Evolutionary conservation across 768 basidiomycete genomes (phyloP), one percentile per base, ranked within the genome.

Genomic region (Imleria badia): DNA sequence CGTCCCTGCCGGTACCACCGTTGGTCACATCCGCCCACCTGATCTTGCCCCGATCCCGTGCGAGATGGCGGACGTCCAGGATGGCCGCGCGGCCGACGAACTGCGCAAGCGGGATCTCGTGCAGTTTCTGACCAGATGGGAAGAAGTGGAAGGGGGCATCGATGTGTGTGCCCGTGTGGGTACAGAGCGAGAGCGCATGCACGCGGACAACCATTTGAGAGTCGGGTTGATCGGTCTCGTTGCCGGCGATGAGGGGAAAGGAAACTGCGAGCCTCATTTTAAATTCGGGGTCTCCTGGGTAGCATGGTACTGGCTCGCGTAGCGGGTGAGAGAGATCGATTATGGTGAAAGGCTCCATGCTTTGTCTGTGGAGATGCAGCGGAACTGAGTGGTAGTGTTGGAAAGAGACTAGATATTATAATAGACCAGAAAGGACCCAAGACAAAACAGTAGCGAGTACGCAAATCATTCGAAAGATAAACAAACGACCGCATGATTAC

Each of bases 101-200:
- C 17, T 75, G 71, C 1, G 72, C 61, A 9, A 88, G 75, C 11
- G 81, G 77, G 44, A 90, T 74, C 47, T 84, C 74, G 58, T 84
- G 81, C 43, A 90, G 75, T 10, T 81, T 80, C 41, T 71, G 70
- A 6, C 85, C 87, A 29, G 78, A 73, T 5, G 71, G 69, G 68
- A 85, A 70, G 72, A 89, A 90, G 63, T 91, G 89, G 46, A 78
- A 82, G 0, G 89, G 89, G 1, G 88, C 86, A 61, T 91, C 89
- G 67, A 91, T 76, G 71, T 91, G 89, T 3, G 89, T 91, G 43
- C 89, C 89, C 2, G 85, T 84, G 63, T 91, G 89, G 1, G 88
- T 82, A 5, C 85, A 80, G 20, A 89, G 61, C 26, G 78, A 72
- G 45, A 91, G 69, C 0, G 73, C 50, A 6, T 67, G 62, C 22